These are phyloP conservation scores for Microstroma glucosiphilum DNA, from an alignment of 1,284 basidiomycete species.

Conservation along the genomic window DNA sequence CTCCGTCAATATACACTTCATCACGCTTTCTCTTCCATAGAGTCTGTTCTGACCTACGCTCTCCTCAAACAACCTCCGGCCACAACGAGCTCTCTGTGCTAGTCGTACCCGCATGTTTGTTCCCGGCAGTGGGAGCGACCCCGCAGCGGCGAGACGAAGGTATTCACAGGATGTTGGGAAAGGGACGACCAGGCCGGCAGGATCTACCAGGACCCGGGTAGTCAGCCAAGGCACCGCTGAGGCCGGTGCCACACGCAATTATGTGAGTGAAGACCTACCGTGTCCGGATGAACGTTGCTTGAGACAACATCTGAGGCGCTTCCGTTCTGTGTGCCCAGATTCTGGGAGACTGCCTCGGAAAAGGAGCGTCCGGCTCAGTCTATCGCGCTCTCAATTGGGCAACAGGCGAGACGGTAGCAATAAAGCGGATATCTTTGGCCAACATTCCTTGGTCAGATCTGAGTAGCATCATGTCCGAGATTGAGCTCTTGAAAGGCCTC, in stretches of 20 bases:
- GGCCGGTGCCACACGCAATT: neutral
- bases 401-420: slow-evolving; percentile 61
- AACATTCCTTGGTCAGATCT: slow-evolving; percentile 88
- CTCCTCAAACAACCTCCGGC: too few relatives aligned
- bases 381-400: slow-evolving; percentile 91
- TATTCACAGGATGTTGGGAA: too few relatives aligned
- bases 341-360: slow-evolving; percentile 83
- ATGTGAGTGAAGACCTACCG: neutral
- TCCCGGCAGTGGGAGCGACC: too few relatives aligned
- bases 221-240: neutral
- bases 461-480: slow-evolving; percentile 97
- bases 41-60: too few relatives aligned
- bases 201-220: neutral
- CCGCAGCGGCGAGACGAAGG: too few relatives aligned
- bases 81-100: too few relatives aligned
- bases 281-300: neutral
- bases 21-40: too few relatives aligned
- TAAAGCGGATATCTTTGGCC: slow-evolving; percentile 60
- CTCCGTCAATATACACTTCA: too few relatives aligned
- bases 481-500: slow-evolving; percentile 92
- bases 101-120: too few relatives aligned
- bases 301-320: neutral
- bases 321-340: slow-evolving; percentile 60
- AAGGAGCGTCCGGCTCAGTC: slow-evolving; percentile 89
- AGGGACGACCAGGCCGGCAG: too few relatives aligned